Conservation (phyloP, 768 basidiomycete species). For the Pisolithus marmoratus region DNA sequence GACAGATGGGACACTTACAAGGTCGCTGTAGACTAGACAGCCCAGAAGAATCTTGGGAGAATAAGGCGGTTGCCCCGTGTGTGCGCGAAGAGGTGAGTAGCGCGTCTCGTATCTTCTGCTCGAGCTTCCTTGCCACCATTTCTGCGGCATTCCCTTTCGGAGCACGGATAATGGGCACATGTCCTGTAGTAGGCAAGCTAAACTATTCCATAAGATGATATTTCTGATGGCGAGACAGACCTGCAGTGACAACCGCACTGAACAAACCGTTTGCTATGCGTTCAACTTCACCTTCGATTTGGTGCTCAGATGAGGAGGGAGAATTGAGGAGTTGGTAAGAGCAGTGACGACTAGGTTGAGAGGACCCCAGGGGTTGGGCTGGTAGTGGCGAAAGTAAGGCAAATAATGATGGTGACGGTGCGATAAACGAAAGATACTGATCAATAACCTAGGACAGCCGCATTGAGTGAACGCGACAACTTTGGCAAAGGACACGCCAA, state of each 20-base stretch:
- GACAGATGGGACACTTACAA: slow-evolving; percentile 39
- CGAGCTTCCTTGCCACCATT: slow-evolving; percentile 97
- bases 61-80: slow-evolving; percentile 50
- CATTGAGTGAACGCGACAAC: background rate
- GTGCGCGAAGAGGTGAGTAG: slow-evolving; percentile 65
- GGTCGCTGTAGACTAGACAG: slow-evolving; percentile 85
- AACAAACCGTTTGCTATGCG: slow-evolving; percentile 87
- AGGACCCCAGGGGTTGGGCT: slow-evolving; percentile 31
- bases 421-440: slow-evolving; percentile 95
- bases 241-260: slow-evolving; percentile 83
- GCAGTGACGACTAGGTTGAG: slow-evolving; percentile 38
- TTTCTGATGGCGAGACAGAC: slow-evolving; percentile 37
- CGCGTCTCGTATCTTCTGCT: slow-evolving; percentile 85
- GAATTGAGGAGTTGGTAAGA: slow-evolving; percentile 90
- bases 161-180: slow-evolving; percentile 91
- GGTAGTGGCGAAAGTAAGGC: slow-evolving; percentile 69
- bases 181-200: slow-evolving; percentile 44
- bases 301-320: slow-evolving; percentile 80
- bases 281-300: slow-evolving; percentile 92
- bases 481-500: slow-evolving; percentile 19
- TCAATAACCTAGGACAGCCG: slow-evolving; percentile 65
- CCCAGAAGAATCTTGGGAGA: slow-evolving; percentile 75
- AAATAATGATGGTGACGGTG: slow-evolving; percentile 89
- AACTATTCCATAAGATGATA: background rate
- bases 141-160: slow-evolving; percentile 97